phyloP scores from a whole-genome alignment of 768 basidiomycete species.

The Trametes coccinea region DNA sequence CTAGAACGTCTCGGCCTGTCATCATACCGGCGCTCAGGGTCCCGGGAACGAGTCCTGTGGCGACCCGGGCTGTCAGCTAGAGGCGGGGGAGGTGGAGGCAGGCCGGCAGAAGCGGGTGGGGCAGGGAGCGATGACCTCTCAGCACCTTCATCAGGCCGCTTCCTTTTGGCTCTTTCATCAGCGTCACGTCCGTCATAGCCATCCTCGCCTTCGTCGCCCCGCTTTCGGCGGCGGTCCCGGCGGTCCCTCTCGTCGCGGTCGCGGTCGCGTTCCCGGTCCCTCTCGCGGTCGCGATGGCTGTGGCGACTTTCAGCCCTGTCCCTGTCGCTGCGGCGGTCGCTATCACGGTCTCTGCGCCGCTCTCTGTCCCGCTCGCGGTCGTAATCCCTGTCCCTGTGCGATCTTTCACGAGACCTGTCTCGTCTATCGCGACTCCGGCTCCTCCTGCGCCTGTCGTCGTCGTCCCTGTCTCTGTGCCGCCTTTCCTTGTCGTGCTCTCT shows the following conservation, averaged over 20 bases:
- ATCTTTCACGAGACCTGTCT: constrained; percentile 42
- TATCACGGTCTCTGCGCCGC: constrained; percentile 41
- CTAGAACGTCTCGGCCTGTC: constrained; percentile 46
- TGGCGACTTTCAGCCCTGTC: constrained; percentile 55
- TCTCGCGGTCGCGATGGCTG: constrained; percentile 50
- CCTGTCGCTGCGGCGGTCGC: constrained; percentile 50
- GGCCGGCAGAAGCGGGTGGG: constrained; percentile 49
- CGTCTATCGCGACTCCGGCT: constrained; percentile 58
- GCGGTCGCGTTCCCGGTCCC: constrained; percentile 34
- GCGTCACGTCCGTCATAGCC: constrained; percentile 34
- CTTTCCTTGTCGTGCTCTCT: constrained; percentile 57
- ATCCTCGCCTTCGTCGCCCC: constrained; percentile 62
- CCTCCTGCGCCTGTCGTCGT: constrained; percentile 61
- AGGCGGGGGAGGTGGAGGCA: constrained; percentile 43
- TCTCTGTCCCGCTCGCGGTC: constrained; percentile 38
- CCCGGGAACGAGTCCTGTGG: constrained; percentile 51
- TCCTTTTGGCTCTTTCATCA: constrained; percentile 67
- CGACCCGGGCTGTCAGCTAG: constrained; percentile 52
- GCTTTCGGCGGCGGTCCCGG: constrained; percentile 60
- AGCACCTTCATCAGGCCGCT: constrained; percentile 54
- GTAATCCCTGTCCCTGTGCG: constrained; percentile 45
- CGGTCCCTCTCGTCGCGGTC: constrained; percentile 48
- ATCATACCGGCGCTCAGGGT: constrained; percentile 49
- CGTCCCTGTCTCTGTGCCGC: constrained; percentile 50
- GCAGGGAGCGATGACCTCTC: constrained; percentile 47